These are phyloP conservation scores for Phialemonium atrogriseum DNA, from an alignment of 2,329 filamentous ascomycete genomes.

Conservation along the genomic window DNA sequence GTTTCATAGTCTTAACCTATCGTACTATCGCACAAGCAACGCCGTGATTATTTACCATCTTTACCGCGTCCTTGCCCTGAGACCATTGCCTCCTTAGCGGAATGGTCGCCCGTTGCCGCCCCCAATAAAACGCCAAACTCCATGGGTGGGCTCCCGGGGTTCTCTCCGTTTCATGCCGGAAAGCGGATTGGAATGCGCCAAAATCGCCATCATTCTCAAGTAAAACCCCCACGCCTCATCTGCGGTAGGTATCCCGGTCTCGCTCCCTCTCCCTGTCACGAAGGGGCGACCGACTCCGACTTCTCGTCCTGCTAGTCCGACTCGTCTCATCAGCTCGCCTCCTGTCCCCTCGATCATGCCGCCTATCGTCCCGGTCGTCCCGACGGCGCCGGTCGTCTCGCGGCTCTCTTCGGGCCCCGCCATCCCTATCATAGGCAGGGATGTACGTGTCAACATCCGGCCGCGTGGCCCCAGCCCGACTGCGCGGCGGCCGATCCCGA, in stretches of 20 bases:
- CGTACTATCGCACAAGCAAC: conserved; percentile 2
- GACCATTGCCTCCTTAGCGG: too few species aligned
- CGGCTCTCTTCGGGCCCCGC: conserved; percentile 14
- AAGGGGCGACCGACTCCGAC: conserved; percentile 35
- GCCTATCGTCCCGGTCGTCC: conserved; percentile 31
- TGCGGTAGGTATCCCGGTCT: conserved; percentile 41
- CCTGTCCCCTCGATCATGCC: conserved; percentile 23
- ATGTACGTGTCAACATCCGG: conserved; percentile 40
- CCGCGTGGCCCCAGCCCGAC: conserved; percentile 13
- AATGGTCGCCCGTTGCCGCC: too few species aligned
- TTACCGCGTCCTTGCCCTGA: background rate
- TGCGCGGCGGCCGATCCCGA: conserved; percentile 19
- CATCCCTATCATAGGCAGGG: conserved; percentile 34
- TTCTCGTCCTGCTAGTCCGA: conserved; percentile 31
- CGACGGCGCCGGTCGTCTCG: conserved; percentile 30
- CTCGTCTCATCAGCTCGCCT: conserved; percentile 23
- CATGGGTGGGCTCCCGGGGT: too few species aligned
- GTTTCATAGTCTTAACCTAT: background rate
- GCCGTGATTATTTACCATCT: conserved; percentile 2
- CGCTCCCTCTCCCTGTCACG: conserved; percentile 27
- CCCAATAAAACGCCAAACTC: conserved; percentile 1
- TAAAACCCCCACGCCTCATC: conserved; percentile 19
- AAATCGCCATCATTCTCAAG: background rate
- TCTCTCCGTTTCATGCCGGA: too few species aligned
- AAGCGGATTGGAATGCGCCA: too few species aligned